These are phyloP conservation scores for Xylaria sp. DNA, from an alignment of 2,329 filamentous ascomycete species.

Conservation along the genomic window DNA sequence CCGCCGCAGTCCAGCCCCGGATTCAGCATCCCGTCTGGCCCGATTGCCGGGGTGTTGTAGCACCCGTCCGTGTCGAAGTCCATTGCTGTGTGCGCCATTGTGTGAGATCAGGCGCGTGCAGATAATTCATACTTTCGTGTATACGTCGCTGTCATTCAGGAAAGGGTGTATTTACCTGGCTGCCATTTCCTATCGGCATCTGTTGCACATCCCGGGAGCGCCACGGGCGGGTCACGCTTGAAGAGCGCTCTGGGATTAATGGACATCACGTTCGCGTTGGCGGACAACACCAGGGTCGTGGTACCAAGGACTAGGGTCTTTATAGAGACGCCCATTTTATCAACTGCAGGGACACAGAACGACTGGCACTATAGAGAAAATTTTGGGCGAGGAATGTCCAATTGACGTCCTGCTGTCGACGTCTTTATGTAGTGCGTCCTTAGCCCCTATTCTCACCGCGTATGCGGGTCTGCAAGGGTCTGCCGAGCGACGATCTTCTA, in stretches of 20 bases:
- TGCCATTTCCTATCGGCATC: constrained; percentile 35
- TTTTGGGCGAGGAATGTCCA: neutral
- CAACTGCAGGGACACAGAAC: neutral
- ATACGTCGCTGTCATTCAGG: neutral
- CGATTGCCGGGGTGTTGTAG: constrained; percentile 56
- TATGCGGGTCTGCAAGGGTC: neutral
- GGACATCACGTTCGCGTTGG: constrained; percentile 11
- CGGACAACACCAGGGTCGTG: constrained; percentile 19
- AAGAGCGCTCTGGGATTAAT: constrained; percentile 2
- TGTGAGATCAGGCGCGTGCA: neutral
- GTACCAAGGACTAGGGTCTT: constrained; percentile 15
- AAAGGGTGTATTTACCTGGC: constrained; percentile 26
- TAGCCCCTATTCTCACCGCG: neutral
- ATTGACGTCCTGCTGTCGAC: neutral
- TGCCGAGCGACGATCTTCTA: constrained; percentile 7
- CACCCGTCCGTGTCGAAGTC: constrained; percentile 54
- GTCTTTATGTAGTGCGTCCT: neutral
- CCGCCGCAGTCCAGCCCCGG: constrained; percentile 42
- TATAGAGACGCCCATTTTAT: constrained; percentile 20
- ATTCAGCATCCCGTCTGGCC: constrained; percentile 48
- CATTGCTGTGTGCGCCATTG: constrained; percentile 38
- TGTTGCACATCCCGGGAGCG: constrained; percentile 31
- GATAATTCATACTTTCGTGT: neutral
- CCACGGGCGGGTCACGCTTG: constrained; percentile 32
- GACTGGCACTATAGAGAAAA: neutral